Conservation (phyloP, 2,329 filamentous ascomycete genomes). For the Chaetothyriales sp. region DNA sequence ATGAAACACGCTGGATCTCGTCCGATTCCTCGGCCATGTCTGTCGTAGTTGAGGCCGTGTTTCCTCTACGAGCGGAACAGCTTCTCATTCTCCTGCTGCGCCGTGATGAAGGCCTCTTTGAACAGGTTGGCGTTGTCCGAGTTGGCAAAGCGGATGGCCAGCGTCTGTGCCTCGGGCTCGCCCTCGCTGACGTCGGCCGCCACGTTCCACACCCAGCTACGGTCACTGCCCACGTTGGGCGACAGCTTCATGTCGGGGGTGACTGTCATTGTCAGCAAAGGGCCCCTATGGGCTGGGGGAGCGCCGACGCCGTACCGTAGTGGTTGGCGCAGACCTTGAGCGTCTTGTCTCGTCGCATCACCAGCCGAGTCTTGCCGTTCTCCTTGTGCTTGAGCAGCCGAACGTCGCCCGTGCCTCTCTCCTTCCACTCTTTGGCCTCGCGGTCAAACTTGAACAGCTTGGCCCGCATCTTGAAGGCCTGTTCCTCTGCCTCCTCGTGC, state of each 20-base stretch:
- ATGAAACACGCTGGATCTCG: neutral
- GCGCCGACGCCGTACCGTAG: constrained; percentile 63
- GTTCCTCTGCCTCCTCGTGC: constrained; percentile 95
- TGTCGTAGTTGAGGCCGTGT: neutral
- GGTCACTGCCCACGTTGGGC: constrained; percentile 93
- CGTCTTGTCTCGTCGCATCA: constrained; percentile 99
- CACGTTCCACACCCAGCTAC: constrained; percentile 98
- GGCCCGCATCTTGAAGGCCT: constrained; percentile 98
- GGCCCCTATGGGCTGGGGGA: neutral
- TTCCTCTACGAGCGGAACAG: constrained; percentile 48
- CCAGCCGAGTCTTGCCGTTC: constrained; percentile 91
- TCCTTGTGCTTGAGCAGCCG: constrained; percentile 97
- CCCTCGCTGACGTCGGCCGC: constrained; percentile 96
- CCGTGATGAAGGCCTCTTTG: constrained; percentile 95
- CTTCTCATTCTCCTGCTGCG: constrained; percentile 87
- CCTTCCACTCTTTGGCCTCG: constrained; percentile 92
- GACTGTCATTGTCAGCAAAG: constrained; percentile 39
- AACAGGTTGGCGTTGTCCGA: constrained; percentile 94
- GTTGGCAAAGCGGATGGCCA: constrained; percentile 96
- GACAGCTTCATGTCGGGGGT: constrained; percentile 98
- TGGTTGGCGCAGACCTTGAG: constrained; percentile 99
- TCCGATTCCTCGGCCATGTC: neutral
- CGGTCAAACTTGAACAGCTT: constrained; percentile 98
- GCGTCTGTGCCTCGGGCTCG: constrained; percentile 86
- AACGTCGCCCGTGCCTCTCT: constrained; percentile 93